Evolutionary conservation across 371 early-diverging fungal species (phyloP).

Genomic region (Syncephalastrum sp.): DNA sequence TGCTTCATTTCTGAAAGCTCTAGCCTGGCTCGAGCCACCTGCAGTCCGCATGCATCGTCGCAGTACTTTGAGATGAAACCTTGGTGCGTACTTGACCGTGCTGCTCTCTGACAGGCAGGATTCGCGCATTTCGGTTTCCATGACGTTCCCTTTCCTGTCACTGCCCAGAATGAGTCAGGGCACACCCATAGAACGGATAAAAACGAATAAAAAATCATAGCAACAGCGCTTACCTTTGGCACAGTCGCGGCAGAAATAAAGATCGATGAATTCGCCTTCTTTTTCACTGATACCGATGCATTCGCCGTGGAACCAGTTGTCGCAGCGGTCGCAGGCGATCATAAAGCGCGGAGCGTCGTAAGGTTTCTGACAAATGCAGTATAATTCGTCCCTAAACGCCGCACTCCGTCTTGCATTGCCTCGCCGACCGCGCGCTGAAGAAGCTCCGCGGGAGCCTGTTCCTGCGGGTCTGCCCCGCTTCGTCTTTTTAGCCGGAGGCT

Average conservation of each 20-base stretch:
- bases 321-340: slow-evolving; percentile 67
- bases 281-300: slow-evolving; percentile 60
- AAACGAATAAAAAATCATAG: neutral
- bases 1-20: slow-evolving; percentile 35
- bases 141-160: slow-evolving; percentile 43
- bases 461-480: slow-evolving; percentile 9
- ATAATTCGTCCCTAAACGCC: slow-evolving; percentile 16
- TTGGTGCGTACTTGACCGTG: slow-evolving; percentile 25
- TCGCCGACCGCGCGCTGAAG: neutral
- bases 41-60: slow-evolving; percentile 38
- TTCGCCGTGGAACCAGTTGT: slow-evolving; percentile 69
- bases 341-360: slow-evolving; percentile 58
- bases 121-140: slow-evolving; percentile 53
- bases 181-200: neutral
- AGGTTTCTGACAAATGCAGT: slow-evolving; percentile 56
- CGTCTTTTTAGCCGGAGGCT: slow-evolving; percentile 14
- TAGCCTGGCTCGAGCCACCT: slow-evolving; percentile 40
- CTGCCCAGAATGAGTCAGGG: slow-evolving; percentile 18
- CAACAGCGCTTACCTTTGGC: slow-evolving; percentile 28
- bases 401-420: slow-evolving; percentile 5
- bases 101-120: slow-evolving; percentile 36
- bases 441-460: slow-evolving; percentile 1
- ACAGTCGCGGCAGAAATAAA: slow-evolving; percentile 57
- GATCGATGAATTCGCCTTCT: slow-evolving; percentile 57
- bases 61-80: slow-evolving; percentile 44